phyloP scores from a whole-genome alignment of 2,329 filamentous ascomycete genomes.

The Whalleya microplaca region DNA sequence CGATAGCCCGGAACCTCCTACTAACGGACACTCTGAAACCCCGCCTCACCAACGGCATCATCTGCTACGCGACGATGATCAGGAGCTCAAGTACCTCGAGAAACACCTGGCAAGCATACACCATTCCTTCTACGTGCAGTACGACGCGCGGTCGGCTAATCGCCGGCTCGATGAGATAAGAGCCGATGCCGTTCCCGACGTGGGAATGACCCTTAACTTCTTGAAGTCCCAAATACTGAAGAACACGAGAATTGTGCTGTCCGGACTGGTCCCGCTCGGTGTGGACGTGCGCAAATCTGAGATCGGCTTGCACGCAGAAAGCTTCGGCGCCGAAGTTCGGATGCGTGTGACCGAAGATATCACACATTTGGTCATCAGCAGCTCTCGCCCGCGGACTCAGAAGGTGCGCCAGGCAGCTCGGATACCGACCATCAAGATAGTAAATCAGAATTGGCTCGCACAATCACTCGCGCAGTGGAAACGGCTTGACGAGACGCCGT shows the following conservation, averaged over 20 bases:
- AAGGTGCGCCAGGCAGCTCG: slow-evolving; percentile 88
- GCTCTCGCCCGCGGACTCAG: slow-evolving; percentile 75
- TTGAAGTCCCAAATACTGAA: slow-evolving; percentile 79
- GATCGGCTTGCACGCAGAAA: slow-evolving; percentile 82
- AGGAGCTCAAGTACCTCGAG: slow-evolving; percentile 77
- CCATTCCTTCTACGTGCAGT: slow-evolving; percentile 78
- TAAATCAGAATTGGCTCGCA: slow-evolving; percentile 87
- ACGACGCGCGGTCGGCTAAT: slow-evolving; percentile 64
- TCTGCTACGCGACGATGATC: slow-evolving; percentile 84
- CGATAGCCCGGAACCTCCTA: slow-evolving; percentile 38
- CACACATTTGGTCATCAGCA: slow-evolving; percentile 76
- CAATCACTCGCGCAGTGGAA: slow-evolving; percentile 86
- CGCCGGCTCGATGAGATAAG: slow-evolving; percentile 49
- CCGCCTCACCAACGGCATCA: slow-evolving; percentile 63
- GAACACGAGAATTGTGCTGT: slow-evolving; percentile 81
- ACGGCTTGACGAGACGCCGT: slow-evolving; percentile 76
- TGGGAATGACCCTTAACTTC: slow-evolving; percentile 79
- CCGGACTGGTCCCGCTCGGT: slow-evolving; percentile 84
- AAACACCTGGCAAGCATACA: slow-evolving; percentile 78
- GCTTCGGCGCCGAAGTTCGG: slow-evolving; percentile 74
- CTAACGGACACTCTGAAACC: slow-evolving; percentile 36
- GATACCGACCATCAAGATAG: slow-evolving; percentile 83
- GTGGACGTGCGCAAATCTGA: slow-evolving; percentile 81
- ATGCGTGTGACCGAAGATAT: slow-evolving; percentile 63
- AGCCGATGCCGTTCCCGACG: slow-evolving; percentile 71